Evolutionary conservation across 176 grass and related monocot genomes (phyloP), one percentile per base, ranked within the genome.

Genomic region (Avena insularis): DNA sequence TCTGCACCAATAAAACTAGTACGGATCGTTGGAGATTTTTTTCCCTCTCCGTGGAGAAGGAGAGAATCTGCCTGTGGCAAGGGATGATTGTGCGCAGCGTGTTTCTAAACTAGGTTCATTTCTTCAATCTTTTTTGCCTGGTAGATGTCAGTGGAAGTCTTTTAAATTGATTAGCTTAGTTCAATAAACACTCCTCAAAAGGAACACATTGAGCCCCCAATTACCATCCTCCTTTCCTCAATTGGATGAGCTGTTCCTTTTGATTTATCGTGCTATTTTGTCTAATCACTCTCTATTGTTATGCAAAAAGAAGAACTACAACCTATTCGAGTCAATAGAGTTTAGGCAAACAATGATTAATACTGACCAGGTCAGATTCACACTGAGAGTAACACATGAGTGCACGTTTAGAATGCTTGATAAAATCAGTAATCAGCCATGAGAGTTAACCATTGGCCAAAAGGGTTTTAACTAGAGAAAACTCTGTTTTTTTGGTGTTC

Each of bases 341-440:
- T 12, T 47, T 8, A 46, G 9, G 19, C 8, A 46, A 67, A 33
- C 21, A 77, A 3, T 67, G 29, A 33, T 67, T 31, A 5, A 17
- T 67, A 19, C 19, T 8, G 55, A 57, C 6, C 17, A 19, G 55
- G 16, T 57, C 55, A 57, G 15, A 40, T 87, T 54, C 78, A 74
- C 68, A 75, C 78, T 8, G 2, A 16, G 15, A 53, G 3, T 38
- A 59, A 23, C 47, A 60, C 53, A 69, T 66, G 20, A 36, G 3
- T 38, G 35, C 49, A 57, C 83, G 36, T 75, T 73, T 58, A 83
- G 36, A 88, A 46, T 8, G 36, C 6, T 15, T 77, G 69, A 55
- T 46, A n/a, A 66, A 78, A 11, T 1, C 2, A 12, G 15, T 31
- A 50, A 51, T 3, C 8, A 5, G 45, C 21, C 59, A 48, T 3